Conservation (phyloP, 176 grass and related monocot species). For the Saccharum spontaneum region DNA sequence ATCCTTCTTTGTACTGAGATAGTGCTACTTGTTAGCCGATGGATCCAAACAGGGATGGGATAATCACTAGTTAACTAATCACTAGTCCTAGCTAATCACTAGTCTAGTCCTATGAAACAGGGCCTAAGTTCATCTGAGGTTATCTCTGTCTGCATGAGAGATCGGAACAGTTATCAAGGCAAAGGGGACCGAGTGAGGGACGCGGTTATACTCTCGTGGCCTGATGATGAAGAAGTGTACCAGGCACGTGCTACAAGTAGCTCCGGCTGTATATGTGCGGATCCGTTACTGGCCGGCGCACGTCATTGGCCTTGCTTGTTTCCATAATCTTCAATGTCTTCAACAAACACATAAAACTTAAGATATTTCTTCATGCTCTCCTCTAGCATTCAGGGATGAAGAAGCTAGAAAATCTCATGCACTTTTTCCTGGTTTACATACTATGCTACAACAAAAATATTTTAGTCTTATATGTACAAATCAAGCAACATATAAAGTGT, state of each 20-base stretch:
- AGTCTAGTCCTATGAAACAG: no score
- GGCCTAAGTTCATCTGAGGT: not conserved
- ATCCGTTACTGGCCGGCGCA: not conserved
- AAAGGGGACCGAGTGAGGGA: not conserved
- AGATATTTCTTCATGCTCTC: not conserved
- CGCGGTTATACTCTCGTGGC: not conserved
- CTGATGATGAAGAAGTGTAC: not conserved
- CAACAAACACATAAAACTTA: not conserved
- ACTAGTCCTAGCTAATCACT: no score
- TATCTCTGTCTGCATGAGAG: not conserved
- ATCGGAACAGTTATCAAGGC: not conserved
- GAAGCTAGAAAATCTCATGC: not conserved
- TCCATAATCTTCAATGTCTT: not conserved
- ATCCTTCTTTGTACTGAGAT: no score
- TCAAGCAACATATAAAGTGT: no score
- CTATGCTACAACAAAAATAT: not conserved
- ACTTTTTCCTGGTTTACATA: not conserved
- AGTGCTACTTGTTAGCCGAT: no score
- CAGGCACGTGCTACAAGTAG: not conserved
- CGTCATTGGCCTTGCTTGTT: constrained; percentile 25
- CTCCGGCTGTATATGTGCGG: not conserved
- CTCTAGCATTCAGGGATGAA: not conserved
- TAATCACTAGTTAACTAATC: no score
- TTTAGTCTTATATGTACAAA: no score
- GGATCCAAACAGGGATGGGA: no score